Conservation (phyloP, 2,329 filamentous ascomycete genomes). For the Epicoccum sorghinum region DNA sequence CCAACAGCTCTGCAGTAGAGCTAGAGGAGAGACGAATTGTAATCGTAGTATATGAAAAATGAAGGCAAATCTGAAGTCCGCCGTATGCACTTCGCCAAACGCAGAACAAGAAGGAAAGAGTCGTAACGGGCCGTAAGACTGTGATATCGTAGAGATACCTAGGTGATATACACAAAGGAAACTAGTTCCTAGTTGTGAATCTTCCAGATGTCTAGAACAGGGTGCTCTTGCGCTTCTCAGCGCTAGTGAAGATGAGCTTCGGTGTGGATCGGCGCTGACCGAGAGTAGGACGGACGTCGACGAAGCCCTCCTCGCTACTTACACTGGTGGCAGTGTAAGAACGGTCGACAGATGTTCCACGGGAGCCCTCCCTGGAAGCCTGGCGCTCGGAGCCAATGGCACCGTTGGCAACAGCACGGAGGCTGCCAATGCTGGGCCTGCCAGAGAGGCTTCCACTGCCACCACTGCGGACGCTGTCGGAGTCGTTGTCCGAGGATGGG, state of each 20-base stretch:
- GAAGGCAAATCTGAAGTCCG: constrained; percentile 23
- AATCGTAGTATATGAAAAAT: constrained; percentile 34
- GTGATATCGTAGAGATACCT: constrained; percentile 32
- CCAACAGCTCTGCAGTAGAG: constrained; percentile 14
- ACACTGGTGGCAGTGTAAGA: constrained; percentile 67
- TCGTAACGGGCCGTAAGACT: constrained; percentile 48
- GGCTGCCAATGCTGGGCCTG: constrained; percentile 74
- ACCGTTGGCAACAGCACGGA: constrained; percentile 77
- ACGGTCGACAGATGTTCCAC: constrained; percentile 44
- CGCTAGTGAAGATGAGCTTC: constrained; percentile 84
- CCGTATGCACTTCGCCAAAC: constrained; percentile 35
- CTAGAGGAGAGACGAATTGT: constrained; percentile 39
- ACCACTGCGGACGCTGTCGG: constrained; percentile 57
- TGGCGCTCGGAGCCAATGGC: constrained; percentile 90
- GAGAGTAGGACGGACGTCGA: constrained; percentile 61
- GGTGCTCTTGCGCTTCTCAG: constrained; percentile 85
- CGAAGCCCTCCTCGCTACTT: constrained; percentile 67
- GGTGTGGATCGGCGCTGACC: constrained; percentile 77
- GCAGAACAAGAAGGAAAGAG: constrained; percentile 34
- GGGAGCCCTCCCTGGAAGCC: constrained; percentile 50
- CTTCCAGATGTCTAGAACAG: constrained; percentile 56
- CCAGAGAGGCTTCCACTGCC: constrained; percentile 84
- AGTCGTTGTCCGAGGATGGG: constrained; percentile 71
- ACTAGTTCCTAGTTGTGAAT: constrained; percentile 22
- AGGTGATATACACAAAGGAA: constrained; percentile 47